Base-by-base conservation (phyloP, 179 eudicot species). In the Sideroxylon spinosum region DNA sequence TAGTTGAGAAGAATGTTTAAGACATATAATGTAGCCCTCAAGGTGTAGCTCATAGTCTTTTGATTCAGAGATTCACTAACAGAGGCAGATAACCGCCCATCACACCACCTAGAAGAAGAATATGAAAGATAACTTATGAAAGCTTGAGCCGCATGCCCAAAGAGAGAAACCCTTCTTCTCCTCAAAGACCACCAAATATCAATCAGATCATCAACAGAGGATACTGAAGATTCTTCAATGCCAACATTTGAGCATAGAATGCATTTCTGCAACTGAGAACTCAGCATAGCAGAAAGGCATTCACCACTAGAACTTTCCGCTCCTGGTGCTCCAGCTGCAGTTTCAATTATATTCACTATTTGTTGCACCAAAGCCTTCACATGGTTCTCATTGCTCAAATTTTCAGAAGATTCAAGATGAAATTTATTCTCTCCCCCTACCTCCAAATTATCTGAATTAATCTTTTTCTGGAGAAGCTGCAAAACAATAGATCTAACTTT, bases 111-210 rank as follows among this genome's bases (percentile, higher is more conserved):
- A 49, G 88, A 87, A 81, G 95, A 90, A 60, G 98, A 88, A 86
- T 79, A 84, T 28, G 95, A 90, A 67, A 96, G 97, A 81, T 83
- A 92, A 71, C 90, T 87, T 68, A 90, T 80, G 75, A 89, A 96
- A 79, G 92, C 98, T 85, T 90, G 87, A 77, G 97, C 97, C 49
- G 99, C 98, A 75, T 86, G 93, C 82, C 98, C 99, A 88, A 91
- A 96, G 59, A 96, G 86, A 84, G 94, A 89, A 69, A 94, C 92
- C 82, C 93, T 86, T 87, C 97, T 94, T 85, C 79, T 87, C 84
- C 99, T 91, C 85, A 96, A 88, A 76, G 92, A 85, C 99, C 97
- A 90, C 97, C 98, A 96, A 75, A 94, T 83, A 80, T 90, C 90
- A 75, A 89, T 88, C 80, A 96, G 80, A 71, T 84, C 88, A 85